phyloP scores from a whole-genome alignment of 495 filamentous ascomycete genomes.

The Immersiella caudata region DNA sequence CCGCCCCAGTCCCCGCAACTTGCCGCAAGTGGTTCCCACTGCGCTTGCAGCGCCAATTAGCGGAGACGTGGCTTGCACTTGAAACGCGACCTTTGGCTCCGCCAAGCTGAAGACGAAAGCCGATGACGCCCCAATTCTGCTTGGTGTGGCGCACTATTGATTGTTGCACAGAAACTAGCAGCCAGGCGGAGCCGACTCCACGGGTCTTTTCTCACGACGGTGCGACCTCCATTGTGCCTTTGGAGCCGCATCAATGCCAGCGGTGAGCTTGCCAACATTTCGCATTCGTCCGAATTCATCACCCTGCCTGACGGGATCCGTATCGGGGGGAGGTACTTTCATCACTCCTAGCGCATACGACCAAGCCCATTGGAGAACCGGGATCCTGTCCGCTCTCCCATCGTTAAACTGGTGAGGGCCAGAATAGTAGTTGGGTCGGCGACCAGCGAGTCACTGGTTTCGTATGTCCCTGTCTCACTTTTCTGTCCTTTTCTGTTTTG shows the following conservation, averaged over 20 bases:
- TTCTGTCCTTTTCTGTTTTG: not conserved
- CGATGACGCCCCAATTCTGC: not conserved
- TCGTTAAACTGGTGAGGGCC: conserved; percentile 40
- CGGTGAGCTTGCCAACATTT: not conserved
- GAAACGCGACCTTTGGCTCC: not conserved
- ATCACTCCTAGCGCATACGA: conserved; percentile 39
- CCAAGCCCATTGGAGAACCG: conserved; percentile 49
- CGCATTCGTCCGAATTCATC: not conserved
- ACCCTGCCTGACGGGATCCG: not conserved
- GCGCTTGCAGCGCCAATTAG: not conserved
- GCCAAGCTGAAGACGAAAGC: not conserved
- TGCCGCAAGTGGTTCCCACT: not conserved
- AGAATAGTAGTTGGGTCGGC: conserved; percentile 52
- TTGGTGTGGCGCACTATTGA: not conserved
- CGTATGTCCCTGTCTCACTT: not conserved
- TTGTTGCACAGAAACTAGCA: not conserved
- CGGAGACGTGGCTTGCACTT: not conserved
- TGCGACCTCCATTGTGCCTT: not conserved
- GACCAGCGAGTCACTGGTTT: not conserved
- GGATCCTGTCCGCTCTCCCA: conserved; percentile 57
- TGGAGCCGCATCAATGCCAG: not conserved
- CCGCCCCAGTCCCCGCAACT: not conserved
- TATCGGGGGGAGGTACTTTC: not conserved
- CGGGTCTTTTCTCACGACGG: not conserved
- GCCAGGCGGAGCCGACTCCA: not conserved